These are phyloP conservation scores for Trichoderma sp. DNA, from an alignment of 2,329 filamentous ascomycete species.

Conservation along the genomic window DNA sequence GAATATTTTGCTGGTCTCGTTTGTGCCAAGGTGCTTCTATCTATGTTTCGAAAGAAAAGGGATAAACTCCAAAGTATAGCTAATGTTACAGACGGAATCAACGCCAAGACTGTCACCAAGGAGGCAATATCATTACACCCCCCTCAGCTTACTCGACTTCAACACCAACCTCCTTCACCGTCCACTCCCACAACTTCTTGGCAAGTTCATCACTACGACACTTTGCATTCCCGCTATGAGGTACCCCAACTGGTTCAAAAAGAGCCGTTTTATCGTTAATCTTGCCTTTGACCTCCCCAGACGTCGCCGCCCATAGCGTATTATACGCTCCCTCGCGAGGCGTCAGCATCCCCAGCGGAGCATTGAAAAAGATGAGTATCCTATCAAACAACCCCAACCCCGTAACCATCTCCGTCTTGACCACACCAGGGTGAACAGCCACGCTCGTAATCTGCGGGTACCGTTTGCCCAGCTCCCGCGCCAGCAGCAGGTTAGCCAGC, in stretches of 20 bases:
- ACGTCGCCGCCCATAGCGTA: slow-evolving; percentile 15
- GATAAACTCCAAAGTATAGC: not conserved
- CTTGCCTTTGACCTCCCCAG: not conserved
- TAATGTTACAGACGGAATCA: not conserved
- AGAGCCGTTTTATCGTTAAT: slow-evolving; percentile 34
- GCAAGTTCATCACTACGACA: slow-evolving; percentile 30
- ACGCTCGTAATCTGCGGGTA: slow-evolving; percentile 28
- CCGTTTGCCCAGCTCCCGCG: slow-evolving; percentile 29
- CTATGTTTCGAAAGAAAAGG: no score
- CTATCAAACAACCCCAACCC: not conserved
- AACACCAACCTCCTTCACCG: slow-evolving; percentile 30
- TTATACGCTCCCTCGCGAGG: slow-evolving; percentile 11
- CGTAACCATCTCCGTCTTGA: slow-evolving; percentile 30
- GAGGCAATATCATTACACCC: rapidly evolving
- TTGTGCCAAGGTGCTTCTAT: no score
- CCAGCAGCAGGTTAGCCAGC: slow-evolving; percentile 33
- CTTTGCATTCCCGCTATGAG: slow-evolving; percentile 22
- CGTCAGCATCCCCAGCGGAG: slow-evolving; percentile 23
- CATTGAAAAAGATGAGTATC: not conserved
- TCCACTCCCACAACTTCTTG: slow-evolving; percentile 38
- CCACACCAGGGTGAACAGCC: slow-evolving; percentile 31
- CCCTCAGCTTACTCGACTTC: not conserved
- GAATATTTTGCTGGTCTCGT: not conserved
- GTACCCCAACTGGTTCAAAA: slow-evolving; percentile 34
- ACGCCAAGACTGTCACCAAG: not conserved